A percentile compares a stretch with the other conserved stretches of the same genome.
These are phyloP conservation scores for Wickerhamiella occidentalis DNA, from an alignment of 805 yeast genomes.

Conservation along the genomic window DNA sequence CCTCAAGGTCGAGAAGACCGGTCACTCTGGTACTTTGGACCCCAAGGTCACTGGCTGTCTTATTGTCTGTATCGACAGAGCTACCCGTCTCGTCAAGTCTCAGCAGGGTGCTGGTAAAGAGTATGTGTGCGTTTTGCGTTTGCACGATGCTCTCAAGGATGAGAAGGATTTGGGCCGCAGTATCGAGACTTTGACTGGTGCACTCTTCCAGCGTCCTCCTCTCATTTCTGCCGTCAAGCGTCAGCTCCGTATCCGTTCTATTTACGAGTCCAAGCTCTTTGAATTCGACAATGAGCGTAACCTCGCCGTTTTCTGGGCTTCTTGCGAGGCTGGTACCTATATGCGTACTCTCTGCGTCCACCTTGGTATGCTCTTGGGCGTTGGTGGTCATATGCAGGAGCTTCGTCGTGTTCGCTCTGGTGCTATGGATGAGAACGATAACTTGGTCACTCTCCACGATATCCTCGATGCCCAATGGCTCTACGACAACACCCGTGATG, in stretches of 20 bases:
- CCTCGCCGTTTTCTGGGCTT: conserved; percentile 97
- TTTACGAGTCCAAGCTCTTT: conserved; percentile 87
- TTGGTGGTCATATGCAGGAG: conserved; percentile 99
- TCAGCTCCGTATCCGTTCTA: conserved; percentile 95
- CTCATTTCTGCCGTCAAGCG: conserved; percentile 97
- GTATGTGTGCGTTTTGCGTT: conserved; percentile 93
- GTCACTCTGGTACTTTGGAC: conserved; percentile 98
- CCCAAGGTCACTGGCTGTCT: conserved; percentile 98
- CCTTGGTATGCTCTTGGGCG: conserved; percentile 94
- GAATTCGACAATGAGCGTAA: conserved; percentile 97
- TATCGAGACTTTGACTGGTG: conserved; percentile 93
- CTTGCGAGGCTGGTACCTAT: conserved; percentile 99
- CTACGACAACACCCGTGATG: conserved; percentile 94
- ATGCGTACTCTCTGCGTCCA: conserved; percentile 99
- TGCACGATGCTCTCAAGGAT: conserved; percentile 85
- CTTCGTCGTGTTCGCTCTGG: conserved; percentile 98
- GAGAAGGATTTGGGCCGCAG: conserved; percentile 79
- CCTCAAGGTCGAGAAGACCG: conserved; percentile 90
- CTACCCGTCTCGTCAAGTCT: conserved; percentile 93
- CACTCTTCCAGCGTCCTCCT: conserved; percentile 98
- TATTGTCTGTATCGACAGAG: conserved; percentile 95
- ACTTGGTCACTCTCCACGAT: conserved; percentile 91
- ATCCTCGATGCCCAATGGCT: conserved; percentile 97
- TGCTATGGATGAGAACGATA: conserved; percentile 80
- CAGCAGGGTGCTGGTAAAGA: conserved; percentile 99